Conservation (phyloP, 176 grass and related monocot species). For the Juncus effusus region DNA sequence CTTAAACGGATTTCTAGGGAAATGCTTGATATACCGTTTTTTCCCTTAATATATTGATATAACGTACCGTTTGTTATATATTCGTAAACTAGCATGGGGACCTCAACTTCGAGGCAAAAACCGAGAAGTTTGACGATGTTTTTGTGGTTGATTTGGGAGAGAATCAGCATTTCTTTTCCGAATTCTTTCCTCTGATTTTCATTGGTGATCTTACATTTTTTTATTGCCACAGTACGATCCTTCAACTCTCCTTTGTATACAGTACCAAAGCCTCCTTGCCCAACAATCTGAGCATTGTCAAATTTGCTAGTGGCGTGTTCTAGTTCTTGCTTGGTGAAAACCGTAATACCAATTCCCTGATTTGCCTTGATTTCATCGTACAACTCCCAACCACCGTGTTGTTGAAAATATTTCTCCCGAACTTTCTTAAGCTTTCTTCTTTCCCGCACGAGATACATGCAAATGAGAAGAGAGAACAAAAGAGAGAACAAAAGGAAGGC, state of each 20-base stretch:
- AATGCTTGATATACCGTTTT: neutral
- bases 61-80: conserved; percentile 34
- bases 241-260: conserved; percentile 33
- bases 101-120: conserved; percentile 39
- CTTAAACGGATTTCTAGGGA: conserved; percentile 2
- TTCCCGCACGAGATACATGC: conserved; percentile 21
- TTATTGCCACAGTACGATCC: conserved; percentile 9
- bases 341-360: conserved; percentile 2
- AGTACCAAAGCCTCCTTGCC: conserved; percentile 25
- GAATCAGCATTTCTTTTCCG: conserved; percentile 31
- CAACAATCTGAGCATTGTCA: neutral
- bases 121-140: conserved; percentile 32
- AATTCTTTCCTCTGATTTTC: conserved; percentile 26
- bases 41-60: conserved; percentile 28
- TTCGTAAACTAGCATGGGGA: conserved; percentile 34
- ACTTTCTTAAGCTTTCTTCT: conserved; percentile 30
- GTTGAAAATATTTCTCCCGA: conserved; percentile 29
- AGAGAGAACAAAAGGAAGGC: conserved; percentile 10
- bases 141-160: conserved; percentile 38
- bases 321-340: conserved; percentile 33
- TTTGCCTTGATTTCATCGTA: conserved; percentile 25
- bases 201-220: conserved; percentile 22
- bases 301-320: conserved; percentile 33
- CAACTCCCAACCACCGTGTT: conserved; percentile 30
- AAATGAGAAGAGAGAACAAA: neutral